Conservation (phyloP, 1,139 yeast species). For the Yamadazyma dushanensis region DNA sequence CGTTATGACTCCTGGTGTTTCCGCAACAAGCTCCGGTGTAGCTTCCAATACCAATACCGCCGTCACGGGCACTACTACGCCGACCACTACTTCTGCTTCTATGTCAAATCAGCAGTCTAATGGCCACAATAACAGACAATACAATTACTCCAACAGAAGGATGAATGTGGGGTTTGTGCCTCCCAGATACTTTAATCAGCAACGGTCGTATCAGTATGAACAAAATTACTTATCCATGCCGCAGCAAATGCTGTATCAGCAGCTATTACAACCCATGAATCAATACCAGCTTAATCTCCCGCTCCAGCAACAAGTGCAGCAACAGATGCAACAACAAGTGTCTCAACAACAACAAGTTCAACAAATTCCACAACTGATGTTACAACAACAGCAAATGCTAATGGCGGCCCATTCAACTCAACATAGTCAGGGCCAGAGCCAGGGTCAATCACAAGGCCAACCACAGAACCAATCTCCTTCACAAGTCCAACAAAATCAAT, state of each 20-base stretch:
- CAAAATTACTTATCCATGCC: conserved; percentile 2
- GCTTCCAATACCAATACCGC: background rate
- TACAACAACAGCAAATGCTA: conserved; percentile 3
- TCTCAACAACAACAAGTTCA: conserved; percentile 1
- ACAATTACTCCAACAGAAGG: conserved; percentile 3
- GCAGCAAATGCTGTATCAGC: conserved; percentile 11
- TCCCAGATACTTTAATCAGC: conserved; percentile 5
- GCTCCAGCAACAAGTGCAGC: conserved; percentile 16
- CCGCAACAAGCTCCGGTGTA: background rate
- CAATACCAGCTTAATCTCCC: conserved; percentile 14
- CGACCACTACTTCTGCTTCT: conserved; percentile 1
- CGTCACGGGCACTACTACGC: conserved; percentile 2
- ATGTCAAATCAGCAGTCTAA: background rate
- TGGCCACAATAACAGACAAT: conserved; percentile 1
- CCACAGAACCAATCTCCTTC: conserved; percentile 9
- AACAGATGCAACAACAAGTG: conserved; percentile 4
- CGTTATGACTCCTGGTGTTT: background rate
- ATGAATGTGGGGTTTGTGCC: conserved; percentile 4
- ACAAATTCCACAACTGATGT: conserved; percentile 3
- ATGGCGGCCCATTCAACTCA: too few relatives aligned
- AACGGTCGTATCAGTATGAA: conserved; percentile 3
- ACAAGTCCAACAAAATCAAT: conserved; percentile 4
- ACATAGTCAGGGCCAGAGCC: conserved; percentile 14
- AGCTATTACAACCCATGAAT: conserved; percentile 11
- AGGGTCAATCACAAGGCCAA: background rate